phyloP scores from a whole-genome alignment of 768 basidiomycete genomes.

The Rhizopogon salebrosus region DNA sequence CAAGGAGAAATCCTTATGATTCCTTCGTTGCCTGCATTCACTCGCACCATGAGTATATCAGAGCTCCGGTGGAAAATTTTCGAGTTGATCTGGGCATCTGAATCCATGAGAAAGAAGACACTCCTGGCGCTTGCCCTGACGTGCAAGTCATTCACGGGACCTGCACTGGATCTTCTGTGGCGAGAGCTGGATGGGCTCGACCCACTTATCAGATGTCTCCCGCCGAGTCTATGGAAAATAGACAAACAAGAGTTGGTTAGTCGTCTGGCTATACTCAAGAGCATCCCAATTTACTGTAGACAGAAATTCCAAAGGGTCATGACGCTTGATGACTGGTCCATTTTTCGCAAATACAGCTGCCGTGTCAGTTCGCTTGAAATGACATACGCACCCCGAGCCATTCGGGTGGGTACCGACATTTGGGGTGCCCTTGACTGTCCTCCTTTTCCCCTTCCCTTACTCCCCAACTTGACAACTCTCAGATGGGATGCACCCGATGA shows the following conservation, averaged over 20 bases:
- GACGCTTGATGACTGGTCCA: slow-evolving; percentile 18
- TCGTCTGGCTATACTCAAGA: background rate
- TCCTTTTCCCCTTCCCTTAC: background rate
- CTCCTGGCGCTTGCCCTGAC: slow-evolving; percentile 4
- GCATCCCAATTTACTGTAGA: background rate
- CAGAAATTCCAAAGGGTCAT: background rate
- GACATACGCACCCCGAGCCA: background rate
- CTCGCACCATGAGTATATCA: background rate
- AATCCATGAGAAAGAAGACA: too few species aligned
- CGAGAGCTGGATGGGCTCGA: background rate
- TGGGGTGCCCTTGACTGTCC: background rate
- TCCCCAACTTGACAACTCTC: background rate
- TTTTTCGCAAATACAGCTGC: slow-evolving; percentile 22
- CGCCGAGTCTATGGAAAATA: background rate
- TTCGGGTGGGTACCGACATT: background rate
- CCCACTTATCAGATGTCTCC: slow-evolving; percentile 5
- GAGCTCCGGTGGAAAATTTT: background rate
- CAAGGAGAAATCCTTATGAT: background rate
- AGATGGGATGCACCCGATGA: background rate
- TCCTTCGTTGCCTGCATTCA: background rate
- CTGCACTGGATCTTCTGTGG: slow-evolving; percentile 5
- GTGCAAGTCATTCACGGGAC: slow-evolving; percentile 5
- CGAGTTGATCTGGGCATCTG: background rate
- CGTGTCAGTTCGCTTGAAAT: slow-evolving; percentile 12
- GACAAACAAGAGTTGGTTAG: background rate